Evolutionary conservation across 2,329 filamentous ascomycete genomes (phyloP).

Genomic region (Venturia nashicola): DNA sequence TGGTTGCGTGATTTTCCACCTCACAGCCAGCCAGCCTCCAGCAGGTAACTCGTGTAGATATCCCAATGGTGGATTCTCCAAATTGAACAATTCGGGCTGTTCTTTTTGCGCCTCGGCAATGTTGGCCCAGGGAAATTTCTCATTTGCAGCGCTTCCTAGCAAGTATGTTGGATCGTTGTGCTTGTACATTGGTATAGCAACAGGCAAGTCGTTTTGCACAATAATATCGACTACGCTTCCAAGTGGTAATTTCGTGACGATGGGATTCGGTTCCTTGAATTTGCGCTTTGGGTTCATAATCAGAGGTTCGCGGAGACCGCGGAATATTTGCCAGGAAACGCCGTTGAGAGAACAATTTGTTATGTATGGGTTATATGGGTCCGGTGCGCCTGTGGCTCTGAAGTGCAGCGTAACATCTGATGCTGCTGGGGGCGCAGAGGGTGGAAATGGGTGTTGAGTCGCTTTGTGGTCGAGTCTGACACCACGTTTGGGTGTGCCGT

Average conservation of each 20-base stretch:
- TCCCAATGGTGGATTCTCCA: conserved; percentile 11
- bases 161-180: conserved; percentile 14
- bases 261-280: conserved; percentile 12
- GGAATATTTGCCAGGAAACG: conserved; percentile 14
- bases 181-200: conserved; percentile 13
- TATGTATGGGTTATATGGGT: conserved; percentile 13
- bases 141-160: conserved; percentile 10
- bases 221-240: conserved; percentile 14
- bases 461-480: conserved; percentile 8
- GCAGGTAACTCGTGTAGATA: conserved; percentile 14
- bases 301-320: conserved; percentile 12
- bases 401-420: conserved; percentile 13
- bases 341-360: conserved; percentile 15
- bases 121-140: conserved; percentile 10
- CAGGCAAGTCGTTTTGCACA: conserved; percentile 12
- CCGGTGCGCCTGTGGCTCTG: conserved; percentile 13
- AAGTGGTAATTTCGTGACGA: conserved; percentile 10
- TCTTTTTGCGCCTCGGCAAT: conserved; percentile 6
- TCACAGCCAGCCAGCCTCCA: conserved; percentile 12
- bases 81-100: conserved; percentile 7
- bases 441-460: conserved; percentile 10
- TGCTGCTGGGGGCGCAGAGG: conserved; percentile 7
- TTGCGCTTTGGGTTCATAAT: conserved; percentile 10
- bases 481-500: conserved; percentile 11
- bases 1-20: conserved; percentile 13